Evolutionary conservation across 2,329 filamentous ascomycete species (phyloP).

Genomic region (Penicillium brasilianum): DNA sequence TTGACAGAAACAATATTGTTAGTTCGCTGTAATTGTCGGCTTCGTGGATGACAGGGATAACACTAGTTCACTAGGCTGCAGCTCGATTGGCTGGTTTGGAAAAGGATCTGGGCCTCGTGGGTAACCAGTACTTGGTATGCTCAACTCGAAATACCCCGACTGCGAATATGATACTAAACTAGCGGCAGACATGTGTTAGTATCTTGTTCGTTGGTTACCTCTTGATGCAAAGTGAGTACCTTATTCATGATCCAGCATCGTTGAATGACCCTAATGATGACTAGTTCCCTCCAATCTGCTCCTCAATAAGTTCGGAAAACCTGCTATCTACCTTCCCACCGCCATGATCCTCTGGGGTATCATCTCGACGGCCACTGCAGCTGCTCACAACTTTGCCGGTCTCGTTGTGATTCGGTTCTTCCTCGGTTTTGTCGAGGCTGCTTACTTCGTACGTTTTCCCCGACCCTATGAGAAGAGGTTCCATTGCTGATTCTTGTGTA

Average conservation of each 20-base stretch:
- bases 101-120: constrained; percentile 24
- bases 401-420: constrained; percentile 53
- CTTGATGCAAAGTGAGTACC: constrained; percentile 59
- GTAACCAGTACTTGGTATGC: constrained; percentile 23
- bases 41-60: background rate
- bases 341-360: constrained; percentile 66
- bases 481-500: background rate
- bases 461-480: no score
- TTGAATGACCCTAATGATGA: background rate
- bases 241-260: background rate
- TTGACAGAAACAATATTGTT: constrained; percentile 66
- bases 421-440: constrained; percentile 48
- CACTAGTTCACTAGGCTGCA: constrained; percentile 23
- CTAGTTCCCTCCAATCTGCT: constrained; percentile 17
- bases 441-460: constrained; percentile 51
- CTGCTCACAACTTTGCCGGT: constrained; percentile 54
- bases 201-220: constrained; percentile 64
- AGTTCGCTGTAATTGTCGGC: constrained; percentile 19
- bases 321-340: constrained; percentile 56
- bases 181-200: constrained; percentile 40
- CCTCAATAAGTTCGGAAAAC: constrained; percentile 47
- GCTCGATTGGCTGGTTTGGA: constrained; percentile 41
- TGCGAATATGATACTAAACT: background rate
- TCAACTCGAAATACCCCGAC: background rate
- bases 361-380: constrained; percentile 55